Conservation (phyloP, 2,329 filamentous ascomycete genomes). For the Calonectria pteridis region DNA sequence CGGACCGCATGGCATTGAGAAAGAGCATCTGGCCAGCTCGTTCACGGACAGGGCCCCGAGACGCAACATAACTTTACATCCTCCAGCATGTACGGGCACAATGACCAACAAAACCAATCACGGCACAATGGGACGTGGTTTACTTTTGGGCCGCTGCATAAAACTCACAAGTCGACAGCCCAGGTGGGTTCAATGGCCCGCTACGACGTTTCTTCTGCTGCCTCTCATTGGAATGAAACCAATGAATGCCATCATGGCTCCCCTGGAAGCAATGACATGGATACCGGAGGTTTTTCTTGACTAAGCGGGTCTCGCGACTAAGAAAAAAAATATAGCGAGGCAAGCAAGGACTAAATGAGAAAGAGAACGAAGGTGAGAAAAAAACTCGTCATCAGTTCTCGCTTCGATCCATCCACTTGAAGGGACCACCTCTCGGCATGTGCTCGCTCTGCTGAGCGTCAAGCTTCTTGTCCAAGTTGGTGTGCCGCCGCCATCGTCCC, state of each 20-base stretch:
- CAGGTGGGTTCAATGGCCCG: slow-evolving; percentile 17
- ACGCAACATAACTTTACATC: slow-evolving; percentile 15
- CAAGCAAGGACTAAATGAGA: background rate
- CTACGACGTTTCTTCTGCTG: slow-evolving; percentile 5
- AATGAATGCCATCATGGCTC: slow-evolving; percentile 1
- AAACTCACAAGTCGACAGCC: slow-evolving; percentile 21
- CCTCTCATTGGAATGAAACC: background rate
- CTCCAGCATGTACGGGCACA: background rate
- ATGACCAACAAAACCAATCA: slow-evolving; percentile 14
- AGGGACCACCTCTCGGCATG: slow-evolving; percentile 5
- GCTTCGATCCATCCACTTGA: background rate
- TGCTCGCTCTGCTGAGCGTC: slow-evolving; percentile 17
- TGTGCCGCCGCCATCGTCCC: slow-evolving; percentile 20
- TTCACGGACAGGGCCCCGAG: background rate
- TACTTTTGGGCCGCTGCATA: slow-evolving; percentile 3
- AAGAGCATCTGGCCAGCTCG: slow-evolving; percentile 23
- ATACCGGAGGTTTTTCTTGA: background rate
- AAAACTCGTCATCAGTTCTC: background rate
- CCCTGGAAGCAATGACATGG: background rate
- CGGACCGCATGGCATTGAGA: slow-evolving; percentile 14
- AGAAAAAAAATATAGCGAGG: background rate
- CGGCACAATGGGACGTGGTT: slow-evolving; percentile 11
- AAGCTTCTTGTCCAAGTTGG: background rate
- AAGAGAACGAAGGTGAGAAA: background rate
- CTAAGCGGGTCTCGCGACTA: background rate